Conservation (phyloP, 2,329 filamentous ascomycete species). For the Cordyceps cicadae region DNA sequence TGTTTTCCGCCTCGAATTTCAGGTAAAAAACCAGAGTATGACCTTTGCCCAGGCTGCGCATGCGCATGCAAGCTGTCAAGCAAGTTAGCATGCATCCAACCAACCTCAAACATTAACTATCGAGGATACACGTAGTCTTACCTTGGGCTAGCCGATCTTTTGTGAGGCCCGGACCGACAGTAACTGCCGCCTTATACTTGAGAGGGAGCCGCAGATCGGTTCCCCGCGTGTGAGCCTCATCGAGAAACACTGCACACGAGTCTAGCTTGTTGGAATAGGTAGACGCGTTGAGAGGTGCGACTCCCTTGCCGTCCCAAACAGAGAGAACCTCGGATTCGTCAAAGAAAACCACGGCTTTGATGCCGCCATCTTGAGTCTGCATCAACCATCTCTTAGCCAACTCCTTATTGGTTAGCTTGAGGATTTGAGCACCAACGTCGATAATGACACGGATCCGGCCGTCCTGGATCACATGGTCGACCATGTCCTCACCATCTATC, state of each 20-base stretch:
- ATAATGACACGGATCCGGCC: conserved; percentile 48
- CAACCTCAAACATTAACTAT: too few species aligned
- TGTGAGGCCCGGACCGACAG: conserved; percentile 53
- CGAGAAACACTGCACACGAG: conserved; percentile 57
- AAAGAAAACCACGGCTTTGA: conserved; percentile 46
- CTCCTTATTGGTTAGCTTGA: conserved; percentile 52
- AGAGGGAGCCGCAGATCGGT: conserved; percentile 57
- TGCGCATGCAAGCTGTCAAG: conserved; percentile 56
- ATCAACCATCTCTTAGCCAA: conserved; percentile 31
- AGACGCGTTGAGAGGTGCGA: conserved; percentile 45
- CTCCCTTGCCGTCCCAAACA: conserved; percentile 41
- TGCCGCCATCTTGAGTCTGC: not conserved
- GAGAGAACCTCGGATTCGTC: conserved; percentile 45
- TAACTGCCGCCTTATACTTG: conserved; percentile 56
- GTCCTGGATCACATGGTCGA: not conserved
- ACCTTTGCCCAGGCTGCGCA: conserved; percentile 58
- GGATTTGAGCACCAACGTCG: conserved; percentile 62
- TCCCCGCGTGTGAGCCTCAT: conserved; percentile 62
- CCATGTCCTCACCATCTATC: conserved; percentile 30
- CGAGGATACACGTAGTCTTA: conserved; percentile 22
- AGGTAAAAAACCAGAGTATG: conserved; percentile 57
- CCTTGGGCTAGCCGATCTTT: conserved; percentile 65
- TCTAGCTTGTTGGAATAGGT: conserved; percentile 49
- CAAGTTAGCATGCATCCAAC: conserved; percentile 6
- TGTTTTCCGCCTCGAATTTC: conserved; percentile 48